Evolutionary conservation across 352 stramenopile genomes (phyloP), one percentile per base, ranked within the genome.

Genomic region (Phytophthora hybrid): DNA sequence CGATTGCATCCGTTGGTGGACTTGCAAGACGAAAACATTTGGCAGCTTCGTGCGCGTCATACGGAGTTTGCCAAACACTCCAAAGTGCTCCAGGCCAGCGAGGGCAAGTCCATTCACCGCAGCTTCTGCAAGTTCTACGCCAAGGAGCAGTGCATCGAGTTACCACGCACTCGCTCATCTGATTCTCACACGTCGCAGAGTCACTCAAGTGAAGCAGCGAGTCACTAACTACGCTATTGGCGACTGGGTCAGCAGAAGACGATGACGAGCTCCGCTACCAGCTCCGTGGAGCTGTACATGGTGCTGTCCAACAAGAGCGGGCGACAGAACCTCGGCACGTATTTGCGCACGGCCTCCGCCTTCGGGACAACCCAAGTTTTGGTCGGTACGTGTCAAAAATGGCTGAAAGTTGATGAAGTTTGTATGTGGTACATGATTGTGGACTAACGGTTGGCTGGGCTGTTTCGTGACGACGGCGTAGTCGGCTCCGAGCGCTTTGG

Each of bases 251-350:
- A 14, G 55, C 13, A 59, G 56, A 52, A 73, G 34, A 51, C 37
- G 47, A 69, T 14, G 37, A 44, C 34, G 49, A 74, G 59, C 55
- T 66, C 68, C 23, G 41, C 56, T 65, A 6, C 31, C 46, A 64
- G 34, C 57, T 66, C 49, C 29, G 71, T 67, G 23, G 82, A 84
- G 76, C 76, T 93, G 59, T 95, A 91, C 73, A 66, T 93, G 53
- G 84, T 95, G 64, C 69, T 93, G 59, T 93, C 83, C 37, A 95
- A 95, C 73, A 78, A 83, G 59, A 92, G 76, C 62, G 84, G 84
- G 18, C 79, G 85, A 14, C 84, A 93, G 74, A 95, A 95, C 68
- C 73, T 95, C 16, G 88, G 88, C 66, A 95, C 86, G 70, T 95
- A 87, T 63, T 63, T 95, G 63, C 84, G 88, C 63, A 95, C 88